Percentiles rank a stretch among this genome's conserved stretches.
Evolutionary conservation across 345 rosid species (phyloP).

Genomic region (Ceriops zippeliana): DNA sequence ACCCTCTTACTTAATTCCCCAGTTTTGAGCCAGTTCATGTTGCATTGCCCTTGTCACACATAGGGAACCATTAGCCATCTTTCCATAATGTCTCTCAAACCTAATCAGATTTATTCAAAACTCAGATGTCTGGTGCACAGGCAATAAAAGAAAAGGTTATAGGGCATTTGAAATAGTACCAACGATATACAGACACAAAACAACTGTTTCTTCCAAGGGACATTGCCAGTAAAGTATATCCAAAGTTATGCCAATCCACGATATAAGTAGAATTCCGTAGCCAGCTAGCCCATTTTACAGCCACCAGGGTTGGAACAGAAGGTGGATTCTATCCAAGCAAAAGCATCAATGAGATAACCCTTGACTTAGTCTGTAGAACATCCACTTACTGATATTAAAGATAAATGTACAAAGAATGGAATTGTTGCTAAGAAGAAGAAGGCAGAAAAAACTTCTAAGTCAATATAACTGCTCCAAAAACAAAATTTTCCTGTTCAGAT

Average conservation of each 20-base stretch:
- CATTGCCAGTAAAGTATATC: constrained; percentile 83
- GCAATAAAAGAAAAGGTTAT: constrained; percentile 1
- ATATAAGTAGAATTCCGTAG: constrained; percentile 62
- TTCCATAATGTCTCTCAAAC: constrained; percentile 79
- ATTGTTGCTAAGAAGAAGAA: no score
- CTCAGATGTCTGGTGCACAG: constrained; percentile 3
- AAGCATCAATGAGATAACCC: not conserved
- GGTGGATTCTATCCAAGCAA: constrained; percentile 78
- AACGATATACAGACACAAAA: constrained; percentile 73
- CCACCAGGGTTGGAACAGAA: constrained; percentile 81
- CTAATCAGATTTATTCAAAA: constrained; percentile 31
- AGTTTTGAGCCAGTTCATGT: constrained; percentile 88
- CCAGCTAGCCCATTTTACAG: constrained; percentile 91
- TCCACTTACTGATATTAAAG: no score
- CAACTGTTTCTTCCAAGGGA: constrained; percentile 78
- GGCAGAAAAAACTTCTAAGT: no score
- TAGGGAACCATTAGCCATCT: constrained; percentile 78
- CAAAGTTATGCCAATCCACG: constrained; percentile 98
- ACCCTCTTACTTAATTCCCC: constrained; percentile 84
- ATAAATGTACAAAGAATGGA: no score
- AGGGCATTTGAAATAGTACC: constrained; percentile 41
- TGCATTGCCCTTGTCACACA: constrained; percentile 98
- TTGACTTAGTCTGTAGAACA: not conserved
- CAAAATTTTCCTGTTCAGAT: no score
- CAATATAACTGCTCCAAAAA: no score